Base-by-base conservation (phyloP, 140 eudicot genomes). In the Bidens hawaiensis region DNA sequence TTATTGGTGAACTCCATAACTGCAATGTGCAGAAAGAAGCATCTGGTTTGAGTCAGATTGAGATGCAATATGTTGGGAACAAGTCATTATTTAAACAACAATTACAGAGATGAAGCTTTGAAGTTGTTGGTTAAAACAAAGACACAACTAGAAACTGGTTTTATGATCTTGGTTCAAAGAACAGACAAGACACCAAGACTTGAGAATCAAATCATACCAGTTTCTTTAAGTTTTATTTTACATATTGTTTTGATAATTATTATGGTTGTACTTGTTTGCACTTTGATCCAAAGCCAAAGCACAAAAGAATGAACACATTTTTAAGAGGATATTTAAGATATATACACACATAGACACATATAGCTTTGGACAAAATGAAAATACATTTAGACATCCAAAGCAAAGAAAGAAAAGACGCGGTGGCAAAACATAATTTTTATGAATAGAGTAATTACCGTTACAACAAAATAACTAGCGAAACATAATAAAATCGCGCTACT, bases 121-220 rank as follows among this genome's bases (percentile, higher is more conserved):
- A 51, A 41, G 38, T 59, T 74, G 74, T 74, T 74, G 55, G 69
- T 49, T 21, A 67, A 60, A 67, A 45, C 9, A 67, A 51, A 74
- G 79, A 74, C 79, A 73, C 11, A 57, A 26, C 50, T 27, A 71
- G 59, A 59, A 59, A 67, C 65, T 67, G 64, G 25, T 48, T 74
- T 59, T 25, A 66, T 67, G 58, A 66, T 67, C 74, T 43, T 65
- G 66, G 74, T 74, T 74, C 79, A 74, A 74, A 66, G 79, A 74
- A 74, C 79, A 42, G 79, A 74, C 79, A 74, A 66, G 74, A 60
- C 79, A 74, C 74, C 79, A 74, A 50, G n/a, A 67, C 62, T 48
- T 48, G 14, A 74, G 78, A 74, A 74, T 74, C 79, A 74, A 74
- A 66, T 74, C 74, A 74, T 28, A 47, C 64, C 64, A 38, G 17